A percentile compares a stretch with the other conserved stretches of the same genome.
Conservation (phyloP, 495 filamentous ascomycete species). For the Aspergillus taichungensis region DNA sequence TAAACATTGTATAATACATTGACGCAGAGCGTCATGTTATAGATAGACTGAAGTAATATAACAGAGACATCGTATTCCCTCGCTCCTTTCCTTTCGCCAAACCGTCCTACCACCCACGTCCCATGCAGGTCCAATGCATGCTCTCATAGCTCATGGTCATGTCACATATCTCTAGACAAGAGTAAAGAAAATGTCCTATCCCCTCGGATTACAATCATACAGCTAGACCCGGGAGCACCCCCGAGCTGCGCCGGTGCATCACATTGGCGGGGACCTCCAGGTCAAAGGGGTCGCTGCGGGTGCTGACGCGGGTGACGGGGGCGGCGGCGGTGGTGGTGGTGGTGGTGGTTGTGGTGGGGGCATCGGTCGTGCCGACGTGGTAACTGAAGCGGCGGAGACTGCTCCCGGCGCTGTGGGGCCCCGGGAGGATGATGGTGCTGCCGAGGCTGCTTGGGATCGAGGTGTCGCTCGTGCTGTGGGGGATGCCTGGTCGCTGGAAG, state of each 20-base stretch:
- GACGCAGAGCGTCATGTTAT: too few species aligned
- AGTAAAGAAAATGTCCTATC: background rate
- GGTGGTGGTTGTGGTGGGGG: conserved; percentile 2
- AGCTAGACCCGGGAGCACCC: background rate
- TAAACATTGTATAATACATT: too few species aligned
- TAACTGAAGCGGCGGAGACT: conserved; percentile 11
- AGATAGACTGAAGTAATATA: too few species aligned
- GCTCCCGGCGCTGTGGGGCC: conserved; percentile 12
- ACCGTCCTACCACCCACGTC: too few species aligned
- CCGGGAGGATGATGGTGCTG: conserved; percentile 17
- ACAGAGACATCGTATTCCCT: too few species aligned
- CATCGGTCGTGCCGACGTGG: conserved; percentile 4
- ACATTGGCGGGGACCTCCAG: conserved; percentile 40
- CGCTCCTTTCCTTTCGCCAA: too few species aligned
- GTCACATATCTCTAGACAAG: conserved; percentile 3
- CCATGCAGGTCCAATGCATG: background rate
- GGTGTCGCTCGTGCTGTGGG: background rate
- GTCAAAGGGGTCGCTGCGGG: conserved; percentile 59
- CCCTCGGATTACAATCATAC: background rate
- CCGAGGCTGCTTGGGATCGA: conserved; percentile 18
- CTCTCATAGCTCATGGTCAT: background rate
- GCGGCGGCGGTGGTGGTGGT: conserved; percentile 15
- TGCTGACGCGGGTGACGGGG: conserved; percentile 14
- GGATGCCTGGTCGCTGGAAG: background rate
- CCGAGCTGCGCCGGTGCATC: conserved; percentile 8